A percentile compares a stretch with the other conserved stretches of the same genome.
phyloP scores from a whole-genome alignment of 2,329 filamentous ascomycete species.

The Thelonectria rubi region DNA sequence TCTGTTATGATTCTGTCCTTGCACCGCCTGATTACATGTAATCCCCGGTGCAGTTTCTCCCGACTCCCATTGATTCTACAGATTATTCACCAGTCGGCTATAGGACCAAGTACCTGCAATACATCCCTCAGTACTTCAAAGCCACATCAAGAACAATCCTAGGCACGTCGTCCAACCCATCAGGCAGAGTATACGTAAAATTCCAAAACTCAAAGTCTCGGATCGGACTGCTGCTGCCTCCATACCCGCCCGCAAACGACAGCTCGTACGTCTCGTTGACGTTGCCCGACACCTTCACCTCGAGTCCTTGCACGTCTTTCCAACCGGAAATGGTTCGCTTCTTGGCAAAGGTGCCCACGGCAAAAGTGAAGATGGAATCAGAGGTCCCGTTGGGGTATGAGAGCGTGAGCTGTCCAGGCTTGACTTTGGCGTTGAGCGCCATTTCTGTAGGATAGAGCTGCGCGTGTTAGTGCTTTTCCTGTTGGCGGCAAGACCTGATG shows the following conservation, averaged over 20 bases:
- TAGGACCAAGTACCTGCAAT: no score
- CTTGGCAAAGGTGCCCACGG: slow-evolving; percentile 57
- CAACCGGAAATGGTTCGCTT: slow-evolving; percentile 56
- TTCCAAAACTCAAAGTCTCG: slow-evolving; percentile 59
- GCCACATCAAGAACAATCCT: neutral
- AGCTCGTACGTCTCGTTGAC: slow-evolving; percentile 52
- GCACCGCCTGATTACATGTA: no score
- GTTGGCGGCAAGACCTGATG: neutral
- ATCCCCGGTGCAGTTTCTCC: no score
- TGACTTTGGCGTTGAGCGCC: slow-evolving; percentile 28
- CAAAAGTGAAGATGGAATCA: slow-evolving; percentile 59
- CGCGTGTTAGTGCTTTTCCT: slow-evolving; percentile 46
- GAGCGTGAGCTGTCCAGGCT: slow-evolving; percentile 51
- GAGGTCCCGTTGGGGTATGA: slow-evolving; percentile 63
- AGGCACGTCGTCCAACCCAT: neutral
- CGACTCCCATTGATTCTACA: no score
- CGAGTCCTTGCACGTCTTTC: slow-evolving; percentile 58
- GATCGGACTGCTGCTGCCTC: slow-evolving; percentile 44
- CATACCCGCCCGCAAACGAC: slow-evolving; percentile 53
- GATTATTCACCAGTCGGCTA: no score
- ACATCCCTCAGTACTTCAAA: neutral
- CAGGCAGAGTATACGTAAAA: slow-evolving; percentile 54
- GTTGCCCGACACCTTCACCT: slow-evolving; percentile 56
- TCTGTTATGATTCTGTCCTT: no score
- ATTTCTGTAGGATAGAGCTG: slow-evolving; percentile 51